Evolutionary conservation across 2,329 filamentous ascomycete genomes (phyloP).

Genomic region (Pyrenochaeta sp.): DNA sequence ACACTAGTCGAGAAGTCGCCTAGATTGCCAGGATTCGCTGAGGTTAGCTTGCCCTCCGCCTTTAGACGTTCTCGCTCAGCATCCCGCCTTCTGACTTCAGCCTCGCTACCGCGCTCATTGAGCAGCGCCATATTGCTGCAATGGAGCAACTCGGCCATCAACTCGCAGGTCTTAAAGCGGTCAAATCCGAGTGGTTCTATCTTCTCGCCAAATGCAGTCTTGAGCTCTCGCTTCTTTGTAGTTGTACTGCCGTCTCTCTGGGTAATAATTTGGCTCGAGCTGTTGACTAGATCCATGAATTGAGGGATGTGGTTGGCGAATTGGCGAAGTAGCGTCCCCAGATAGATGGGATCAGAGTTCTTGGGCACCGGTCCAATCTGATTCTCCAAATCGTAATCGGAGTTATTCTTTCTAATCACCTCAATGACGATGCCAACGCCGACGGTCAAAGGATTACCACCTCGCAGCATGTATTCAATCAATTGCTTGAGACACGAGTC

Average conservation of each 20-base stretch:
- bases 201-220: constrained; percentile 87
- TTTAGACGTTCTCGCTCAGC: constrained; percentile 81
- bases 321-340: constrained; percentile 85
- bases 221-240: constrained; percentile 76
- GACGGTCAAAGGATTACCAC: constrained; percentile 93
- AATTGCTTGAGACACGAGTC: constrained; percentile 81
- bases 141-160: constrained; percentile 97
- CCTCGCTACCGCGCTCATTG: constrained; percentile 90
- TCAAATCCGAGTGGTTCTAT: constrained; percentile 97
- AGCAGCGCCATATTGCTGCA: constrained; percentile 98
- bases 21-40: constrained; percentile 65
- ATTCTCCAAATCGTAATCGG: constrained; percentile 95
- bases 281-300: constrained; percentile 91
- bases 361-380: constrained; percentile 79
- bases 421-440: constrained; percentile 98
- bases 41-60: constrained; percentile 76
- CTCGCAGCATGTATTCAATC: constrained; percentile 90
- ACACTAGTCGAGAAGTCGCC: constrained; percentile 61
- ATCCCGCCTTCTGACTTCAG: constrained; percentile 82
- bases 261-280: constrained; percentile 67
- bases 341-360: constrained; percentile 94
- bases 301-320: constrained; percentile 92
- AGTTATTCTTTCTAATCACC: constrained; percentile 99
- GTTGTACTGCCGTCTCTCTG: constrained; percentile 66
- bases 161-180: constrained; percentile 96